Evolutionary conservation across 768 basidiomycete species (phyloP), one percentile per base, ranked within the genome.

Genomic region (Lepiota subincarnata): DNA sequence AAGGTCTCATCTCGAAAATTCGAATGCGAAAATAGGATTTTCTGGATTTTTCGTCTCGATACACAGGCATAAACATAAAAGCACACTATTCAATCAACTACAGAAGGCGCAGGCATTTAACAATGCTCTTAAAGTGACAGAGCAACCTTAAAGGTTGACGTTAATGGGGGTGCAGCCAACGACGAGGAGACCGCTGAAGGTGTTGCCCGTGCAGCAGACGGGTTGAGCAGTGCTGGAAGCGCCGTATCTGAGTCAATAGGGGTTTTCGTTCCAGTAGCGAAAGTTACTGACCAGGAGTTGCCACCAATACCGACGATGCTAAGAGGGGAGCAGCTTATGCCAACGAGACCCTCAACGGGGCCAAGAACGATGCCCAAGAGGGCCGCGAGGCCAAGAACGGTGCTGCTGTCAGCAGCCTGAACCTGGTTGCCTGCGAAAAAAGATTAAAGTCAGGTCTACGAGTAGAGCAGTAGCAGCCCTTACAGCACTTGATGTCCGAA

Each of bases 321-420:
- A 49, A 71, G 60, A 22, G 70, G 70, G 42, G 59, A 60, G 62
- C 70, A 72, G 48, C 47, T 64, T 8, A 71, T 59, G 12, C 55
- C 55, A 37, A 56, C 43, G 8, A 43, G 45, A 11, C 26, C 55
- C 2, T 24, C 19, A 18, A 56, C 4, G 1, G 55, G 6, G 6
- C 60, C 64, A 11, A 73, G 16, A 7, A 61, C 55, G 24, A 73
- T 52, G 16, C 71, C 72, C 8, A 77, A 58, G 35, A 73, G 64
- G 16, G 62, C 64, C 6, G 66, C 54, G 34, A 76, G 34, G 7
- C 56, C 6, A 1, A 39, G 16, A 10, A 59, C 60, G 7, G 54
- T 10, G 12, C 50, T 31, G 35, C 59, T 54, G 31, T 56, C 57
- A 8, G 63, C 57, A 0, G 19, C 47, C 1, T 57, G 42, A 11